Conservation (phyloP, 208 protist genomes). For the Trypanosoma conorhini region DNA sequence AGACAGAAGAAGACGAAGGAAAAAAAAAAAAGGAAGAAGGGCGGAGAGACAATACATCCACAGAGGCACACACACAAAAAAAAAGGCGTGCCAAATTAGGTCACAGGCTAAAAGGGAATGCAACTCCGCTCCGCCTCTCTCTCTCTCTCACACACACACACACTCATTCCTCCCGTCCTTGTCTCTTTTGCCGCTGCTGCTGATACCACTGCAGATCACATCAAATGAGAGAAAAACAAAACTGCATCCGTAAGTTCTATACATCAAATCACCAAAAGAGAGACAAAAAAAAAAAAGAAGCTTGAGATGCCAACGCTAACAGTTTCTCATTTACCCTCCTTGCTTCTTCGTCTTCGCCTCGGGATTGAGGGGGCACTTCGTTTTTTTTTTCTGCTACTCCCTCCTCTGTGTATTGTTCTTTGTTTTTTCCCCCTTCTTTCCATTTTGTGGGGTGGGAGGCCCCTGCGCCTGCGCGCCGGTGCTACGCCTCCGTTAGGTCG, state of each 20-base stretch:
- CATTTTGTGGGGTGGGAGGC: not conserved
- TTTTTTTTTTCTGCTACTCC: conserved; percentile 1
- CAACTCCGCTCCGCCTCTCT: no score
- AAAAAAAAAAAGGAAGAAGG: conserved; percentile 4
- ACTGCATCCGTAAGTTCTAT: conserved; percentile 18
- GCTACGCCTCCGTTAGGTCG: conserved; percentile 87
- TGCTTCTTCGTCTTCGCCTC: no score
- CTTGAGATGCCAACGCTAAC: not conserved
- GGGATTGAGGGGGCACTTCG: no score
- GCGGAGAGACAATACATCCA: no score
- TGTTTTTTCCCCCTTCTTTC: conserved; percentile 7
- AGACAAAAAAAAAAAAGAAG: not conserved
- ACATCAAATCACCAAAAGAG: conserved; percentile 9
- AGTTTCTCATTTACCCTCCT: not conserved
- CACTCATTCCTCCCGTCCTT: no score
- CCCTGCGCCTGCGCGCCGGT: no score
- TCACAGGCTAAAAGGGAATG: no score
- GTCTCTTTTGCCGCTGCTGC: not conserved
- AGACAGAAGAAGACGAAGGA: not conserved
- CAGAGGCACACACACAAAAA: no score
- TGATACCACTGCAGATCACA: conserved; percentile 8
- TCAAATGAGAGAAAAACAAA: conserved; percentile 2
- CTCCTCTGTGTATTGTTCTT: not conserved
- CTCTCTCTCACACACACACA: no score
- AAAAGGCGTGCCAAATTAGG: no score